Evolutionary conservation across 2,329 filamentous ascomycete species (phyloP).

Genomic region (Aspergillus texensis): DNA sequence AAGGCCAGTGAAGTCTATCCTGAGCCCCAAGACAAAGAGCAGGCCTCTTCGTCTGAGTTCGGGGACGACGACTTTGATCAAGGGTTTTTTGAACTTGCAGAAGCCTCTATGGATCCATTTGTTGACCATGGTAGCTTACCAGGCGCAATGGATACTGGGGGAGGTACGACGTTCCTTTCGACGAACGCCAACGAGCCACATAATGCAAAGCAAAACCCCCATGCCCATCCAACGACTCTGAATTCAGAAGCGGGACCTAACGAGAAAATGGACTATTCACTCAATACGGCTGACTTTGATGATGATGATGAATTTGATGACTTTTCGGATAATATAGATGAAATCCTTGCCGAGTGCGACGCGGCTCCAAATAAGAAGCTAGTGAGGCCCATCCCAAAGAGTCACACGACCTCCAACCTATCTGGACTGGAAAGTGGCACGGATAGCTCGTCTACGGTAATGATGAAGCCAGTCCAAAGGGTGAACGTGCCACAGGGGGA

Average conservation of each 20-base stretch:
- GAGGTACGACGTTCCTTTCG: neutral
- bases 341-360: conserved; percentile 60
- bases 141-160: neutral
- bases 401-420: conserved; percentile 23
- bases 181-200: neutral
- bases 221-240: neutral
- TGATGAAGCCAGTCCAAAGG: conserved; percentile 6
- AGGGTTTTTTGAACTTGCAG: conserved; percentile 46
- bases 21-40: conserved; percentile 4
- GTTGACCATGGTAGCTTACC: conserved; percentile 14
- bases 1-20: conserved; percentile 6
- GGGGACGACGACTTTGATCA: conserved; percentile 51
- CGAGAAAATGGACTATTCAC: conserved; percentile 4
- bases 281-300: conserved; percentile 62
- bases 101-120: conserved; percentile 37
- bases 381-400: conserved; percentile 13
- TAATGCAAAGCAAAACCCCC: neutral
- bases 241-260: neutral
- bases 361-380: conserved; percentile 31
- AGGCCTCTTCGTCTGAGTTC: conserved; percentile 48
- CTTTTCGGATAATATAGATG: conserved; percentile 61
- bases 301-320: conserved; percentile 67
- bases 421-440: conserved; percentile 7
- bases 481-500: conserved; percentile 33
- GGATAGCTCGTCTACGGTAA: neutral